Evolutionary conservation across 2,329 filamentous ascomycete genomes (phyloP).

Genomic region (Pseudogymnoascus sp.): DNA sequence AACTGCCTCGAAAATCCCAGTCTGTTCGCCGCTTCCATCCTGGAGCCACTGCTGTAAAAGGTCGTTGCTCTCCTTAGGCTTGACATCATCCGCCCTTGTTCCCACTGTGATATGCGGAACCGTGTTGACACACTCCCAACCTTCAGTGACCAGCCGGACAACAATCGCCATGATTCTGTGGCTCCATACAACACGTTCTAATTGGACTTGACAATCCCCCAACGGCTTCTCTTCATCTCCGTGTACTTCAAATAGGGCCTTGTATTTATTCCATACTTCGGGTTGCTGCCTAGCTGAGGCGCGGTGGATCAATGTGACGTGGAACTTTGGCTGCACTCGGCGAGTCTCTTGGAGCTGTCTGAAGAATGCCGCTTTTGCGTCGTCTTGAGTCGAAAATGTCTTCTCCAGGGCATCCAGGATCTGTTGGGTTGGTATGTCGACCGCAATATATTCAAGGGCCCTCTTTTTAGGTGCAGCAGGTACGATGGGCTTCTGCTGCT

Average conservation of each 20-base stretch:
- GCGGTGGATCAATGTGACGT: constrained; percentile 89
- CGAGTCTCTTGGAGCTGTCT: constrained; percentile 63
- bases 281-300: constrained; percentile 52
- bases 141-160: constrained; percentile 59
- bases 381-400: constrained; percentile 52
- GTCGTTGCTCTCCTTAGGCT: constrained; percentile 92
- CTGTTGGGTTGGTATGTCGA: constrained; percentile 45
- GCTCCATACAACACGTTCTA: constrained; percentile 75
- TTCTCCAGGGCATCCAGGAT: constrained; percentile 57
- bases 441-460: constrained; percentile 57
- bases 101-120: constrained; percentile 87
- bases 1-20: constrained; percentile 26
- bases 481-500: constrained; percentile 28
- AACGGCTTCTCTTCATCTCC: constrained; percentile 44
- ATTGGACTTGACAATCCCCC: constrained; percentile 55
- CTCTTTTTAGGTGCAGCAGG: constrained; percentile 40
- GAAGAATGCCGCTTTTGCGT: constrained; percentile 60
- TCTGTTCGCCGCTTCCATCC: constrained; percentile 36
- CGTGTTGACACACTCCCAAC: constrained; percentile 66
- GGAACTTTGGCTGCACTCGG: constrained; percentile 78
- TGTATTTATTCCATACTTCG: constrained; percentile 70
- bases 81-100: constrained; percentile 65
- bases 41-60: constrained; percentile 70
- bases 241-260: constrained; percentile 45
- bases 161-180: constrained; percentile 86